Conservation (phyloP, 495 filamentous ascomycete species). For the Penicillium nucicola region DNA sequence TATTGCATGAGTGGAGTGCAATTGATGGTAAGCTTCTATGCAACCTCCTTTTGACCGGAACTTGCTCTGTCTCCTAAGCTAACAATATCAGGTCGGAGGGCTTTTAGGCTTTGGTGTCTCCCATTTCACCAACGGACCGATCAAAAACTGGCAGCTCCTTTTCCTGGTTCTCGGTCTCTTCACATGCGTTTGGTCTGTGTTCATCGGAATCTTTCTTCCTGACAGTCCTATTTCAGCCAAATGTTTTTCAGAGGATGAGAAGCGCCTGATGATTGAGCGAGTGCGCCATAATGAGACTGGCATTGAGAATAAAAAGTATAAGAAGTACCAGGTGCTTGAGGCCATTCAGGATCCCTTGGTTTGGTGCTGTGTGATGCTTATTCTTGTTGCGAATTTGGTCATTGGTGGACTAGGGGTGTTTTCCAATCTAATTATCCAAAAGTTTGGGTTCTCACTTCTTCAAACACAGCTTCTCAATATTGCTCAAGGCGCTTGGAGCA, state of each 20-base stretch:
- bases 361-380: constrained; percentile 20
- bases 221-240: constrained; percentile 45
- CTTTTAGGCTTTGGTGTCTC: constrained; percentile 45
- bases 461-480: constrained; percentile 30
- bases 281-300: constrained; percentile 54
- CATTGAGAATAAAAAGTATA: constrained; percentile 52
- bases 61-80: no score
- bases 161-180: constrained; percentile 35
- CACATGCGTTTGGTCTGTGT: constrained; percentile 32
- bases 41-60: no score
- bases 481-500: constrained; percentile 17
- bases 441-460: constrained; percentile 29
- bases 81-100: constrained; percentile 48
- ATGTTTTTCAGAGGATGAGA: constrained; percentile 40
- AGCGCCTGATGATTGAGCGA: constrained; percentile 47
- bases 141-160: constrained; percentile 34
- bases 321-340: constrained; percentile 47
- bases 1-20: constrained; percentile 34
- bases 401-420: constrained; percentile 32
- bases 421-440: constrained; percentile 29
- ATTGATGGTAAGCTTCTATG: constrained; percentile 10
- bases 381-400: constrained; percentile 10
- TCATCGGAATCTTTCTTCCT: constrained; percentile 41
- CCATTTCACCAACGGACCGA: constrained; percentile 15
- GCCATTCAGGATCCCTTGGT: constrained; percentile 40